Evolutionary conservation across 495 filamentous ascomycete species (phyloP).

Genomic region (Penicillium argentinense): DNA sequence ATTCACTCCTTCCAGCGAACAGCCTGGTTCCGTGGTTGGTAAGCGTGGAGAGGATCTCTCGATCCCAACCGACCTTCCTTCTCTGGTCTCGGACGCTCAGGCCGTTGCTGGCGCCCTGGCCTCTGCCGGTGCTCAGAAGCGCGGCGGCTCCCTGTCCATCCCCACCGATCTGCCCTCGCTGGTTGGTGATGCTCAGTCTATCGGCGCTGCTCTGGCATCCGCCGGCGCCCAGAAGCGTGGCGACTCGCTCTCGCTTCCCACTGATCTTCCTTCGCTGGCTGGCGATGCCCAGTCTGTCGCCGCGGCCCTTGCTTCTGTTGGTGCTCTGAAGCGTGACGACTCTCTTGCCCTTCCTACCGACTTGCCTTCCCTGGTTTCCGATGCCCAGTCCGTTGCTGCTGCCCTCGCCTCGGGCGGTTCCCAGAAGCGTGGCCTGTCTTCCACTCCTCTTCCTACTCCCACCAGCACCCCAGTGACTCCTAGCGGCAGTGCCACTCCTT

Average conservation of each 20-base stretch:
- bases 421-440: conserved; percentile 8
- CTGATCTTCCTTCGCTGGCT: conserved; percentile 7
- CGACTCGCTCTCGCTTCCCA: conserved; percentile 5
- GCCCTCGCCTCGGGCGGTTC: conserved; percentile 1
- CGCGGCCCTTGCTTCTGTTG: background rate
- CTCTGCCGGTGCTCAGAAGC: conserved; percentile 14
- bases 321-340: conserved; percentile 2
- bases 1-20: conserved; percentile 3
- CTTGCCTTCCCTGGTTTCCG: background rate
- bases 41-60: conserved; percentile 15
- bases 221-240: conserved; percentile 13
- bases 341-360: conserved; percentile 7
- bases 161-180: conserved; percentile 11
- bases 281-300: conserved; percentile 5
- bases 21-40: conserved; percentile 3
- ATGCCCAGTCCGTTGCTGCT: conserved; percentile 2
- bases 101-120: conserved; percentile 7
- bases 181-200: conserved; percentile 9
- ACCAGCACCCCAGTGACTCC: background rate
- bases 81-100: conserved; percentile 12
- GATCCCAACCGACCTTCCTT: conserved; percentile 17
- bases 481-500: conserved; percentile 4
- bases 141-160: conserved; percentile 7
- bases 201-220: conserved; percentile 6
- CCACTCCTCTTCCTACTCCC: conserved; percentile 1